Conservation (phyloP, 495 filamentous ascomycete genomes). For the Trichoderma reesei region DNA sequence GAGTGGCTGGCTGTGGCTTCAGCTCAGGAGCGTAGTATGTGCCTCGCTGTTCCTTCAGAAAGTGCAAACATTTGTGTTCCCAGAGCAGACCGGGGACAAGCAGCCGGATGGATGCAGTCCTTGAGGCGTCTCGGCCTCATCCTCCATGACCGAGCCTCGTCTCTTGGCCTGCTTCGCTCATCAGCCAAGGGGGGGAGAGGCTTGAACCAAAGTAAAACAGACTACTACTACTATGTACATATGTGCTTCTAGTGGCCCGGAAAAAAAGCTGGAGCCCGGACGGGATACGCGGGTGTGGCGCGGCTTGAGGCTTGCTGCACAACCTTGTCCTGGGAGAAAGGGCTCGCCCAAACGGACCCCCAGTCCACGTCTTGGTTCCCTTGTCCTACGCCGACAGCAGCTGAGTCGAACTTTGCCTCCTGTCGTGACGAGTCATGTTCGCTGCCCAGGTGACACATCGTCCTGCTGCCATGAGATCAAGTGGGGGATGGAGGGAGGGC, state of each 20-base stretch:
- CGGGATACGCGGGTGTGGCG: neutral
- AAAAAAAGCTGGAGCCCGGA: neutral
- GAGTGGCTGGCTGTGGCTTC: no score
- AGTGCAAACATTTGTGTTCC: neutral
- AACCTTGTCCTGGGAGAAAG: neutral
- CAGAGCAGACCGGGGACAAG: neutral
- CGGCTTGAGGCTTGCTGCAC: neutral
- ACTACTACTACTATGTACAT: no score
- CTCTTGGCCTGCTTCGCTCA: neutral
- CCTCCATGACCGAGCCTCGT: neutral
- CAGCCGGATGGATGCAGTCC: neutral
- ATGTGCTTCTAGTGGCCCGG: neutral
- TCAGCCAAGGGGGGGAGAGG: no score
- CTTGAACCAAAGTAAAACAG: no score
- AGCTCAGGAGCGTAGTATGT: no score
- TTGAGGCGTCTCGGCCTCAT: neutral
- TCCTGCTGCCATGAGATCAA: neutral
- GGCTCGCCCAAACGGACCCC: neutral
- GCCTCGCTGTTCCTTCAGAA: no score
- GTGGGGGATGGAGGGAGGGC: neutral
- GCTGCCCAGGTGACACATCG: neutral
- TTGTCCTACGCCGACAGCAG: neutral
- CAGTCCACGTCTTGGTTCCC: neutral
- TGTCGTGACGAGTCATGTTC: neutral
- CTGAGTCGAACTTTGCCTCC: neutral